Evolutionary conservation across 2,329 filamentous ascomycete genomes (phyloP).

Genomic region (Rutstroemia sp.): DNA sequence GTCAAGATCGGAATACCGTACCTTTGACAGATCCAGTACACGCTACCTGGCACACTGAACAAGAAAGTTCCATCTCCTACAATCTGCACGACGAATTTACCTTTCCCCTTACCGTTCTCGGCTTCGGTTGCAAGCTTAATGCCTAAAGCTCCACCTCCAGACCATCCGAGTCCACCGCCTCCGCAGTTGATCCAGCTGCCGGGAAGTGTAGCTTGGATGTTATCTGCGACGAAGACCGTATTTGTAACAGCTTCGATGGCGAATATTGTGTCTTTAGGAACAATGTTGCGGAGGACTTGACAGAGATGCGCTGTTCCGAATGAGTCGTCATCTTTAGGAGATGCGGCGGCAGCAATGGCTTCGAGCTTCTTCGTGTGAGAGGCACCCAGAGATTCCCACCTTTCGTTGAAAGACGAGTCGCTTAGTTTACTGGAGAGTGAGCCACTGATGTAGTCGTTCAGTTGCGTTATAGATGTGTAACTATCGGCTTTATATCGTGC

Average conservation of each 20-base stretch:
- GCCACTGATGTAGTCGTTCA: constrained; percentile 53
- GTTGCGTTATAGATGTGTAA: constrained; percentile 57
- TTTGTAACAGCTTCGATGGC: constrained; percentile 74
- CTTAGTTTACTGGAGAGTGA: constrained; percentile 37
- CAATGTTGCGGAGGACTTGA: constrained; percentile 43
- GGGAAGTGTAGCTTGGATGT: constrained; percentile 59
- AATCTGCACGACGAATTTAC: constrained; percentile 55
- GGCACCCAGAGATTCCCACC: constrained; percentile 48
- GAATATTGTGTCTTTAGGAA: constrained; percentile 62
- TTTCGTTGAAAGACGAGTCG: constrained; percentile 31
- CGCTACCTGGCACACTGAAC: constrained; percentile 56
- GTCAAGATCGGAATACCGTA: constrained; percentile 61
- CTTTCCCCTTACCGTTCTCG: constrained; percentile 41
- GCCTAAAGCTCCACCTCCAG: constrained; percentile 66
- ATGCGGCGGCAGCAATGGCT: constrained; percentile 47
- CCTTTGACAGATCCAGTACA: constrained; percentile 61
- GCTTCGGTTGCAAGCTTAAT: constrained; percentile 60
- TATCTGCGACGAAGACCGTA: constrained; percentile 58
- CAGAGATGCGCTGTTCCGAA: constrained; percentile 42
- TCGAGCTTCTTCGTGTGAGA: constrained; percentile 52
- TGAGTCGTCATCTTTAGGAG: constrained; percentile 53
- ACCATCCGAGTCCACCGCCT: constrained; percentile 75
- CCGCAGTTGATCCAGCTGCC: constrained; percentile 78
- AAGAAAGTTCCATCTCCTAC: constrained; percentile 63
- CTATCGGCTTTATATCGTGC: constrained; percentile 61